phyloP scores from a whole-genome alignment of 192 early-diverging fungal species.

The Paraglomus brasilianum region DNA sequence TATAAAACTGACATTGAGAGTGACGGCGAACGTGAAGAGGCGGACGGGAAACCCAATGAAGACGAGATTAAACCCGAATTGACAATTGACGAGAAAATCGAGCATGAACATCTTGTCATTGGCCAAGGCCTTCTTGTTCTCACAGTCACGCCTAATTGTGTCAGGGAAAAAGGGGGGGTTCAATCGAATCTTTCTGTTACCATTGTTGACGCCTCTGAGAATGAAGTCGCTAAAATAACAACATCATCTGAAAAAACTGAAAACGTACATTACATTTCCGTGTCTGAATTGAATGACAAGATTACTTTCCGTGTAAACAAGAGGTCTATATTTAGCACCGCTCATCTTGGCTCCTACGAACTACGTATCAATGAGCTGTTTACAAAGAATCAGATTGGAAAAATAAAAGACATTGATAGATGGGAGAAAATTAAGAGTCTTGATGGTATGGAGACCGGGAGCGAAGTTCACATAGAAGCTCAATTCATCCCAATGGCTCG shows the following conservation, averaged over 20 bases:
- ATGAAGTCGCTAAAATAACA: slow-evolving; percentile 9
- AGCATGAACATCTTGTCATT: too few relatives aligned
- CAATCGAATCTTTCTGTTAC: slow-evolving; percentile 11
- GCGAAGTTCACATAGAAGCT: slow-evolving; percentile 5
- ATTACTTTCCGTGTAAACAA: slow-evolving; percentile 14
- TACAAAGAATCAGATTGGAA: not conserved
- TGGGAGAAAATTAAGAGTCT: not conserved
- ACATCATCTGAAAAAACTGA: not conserved
- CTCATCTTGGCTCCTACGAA: not conserved
- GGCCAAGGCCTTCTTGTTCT: slow-evolving; percentile 8
- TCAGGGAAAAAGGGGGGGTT: slow-evolving; percentile 4
- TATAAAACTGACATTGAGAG: too few relatives aligned
- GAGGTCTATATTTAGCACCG: slow-evolving; percentile 1
- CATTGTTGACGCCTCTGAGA: not conserved
- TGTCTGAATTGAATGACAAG: not conserved
- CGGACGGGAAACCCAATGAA: too few relatives aligned
- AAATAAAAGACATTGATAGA: not conserved
- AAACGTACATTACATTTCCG: slow-evolving; percentile 13
- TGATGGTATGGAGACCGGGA: not conserved
- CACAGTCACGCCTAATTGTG: not conserved
- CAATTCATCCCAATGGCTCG: not conserved
- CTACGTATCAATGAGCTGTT: not conserved
- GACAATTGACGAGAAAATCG: too few relatives aligned
- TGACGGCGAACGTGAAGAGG: too few relatives aligned
- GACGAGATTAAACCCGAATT: too few relatives aligned